Conservation (phyloP, 2,329 filamentous ascomycete species). For the Plectosphaerella cucumerina region DNA sequence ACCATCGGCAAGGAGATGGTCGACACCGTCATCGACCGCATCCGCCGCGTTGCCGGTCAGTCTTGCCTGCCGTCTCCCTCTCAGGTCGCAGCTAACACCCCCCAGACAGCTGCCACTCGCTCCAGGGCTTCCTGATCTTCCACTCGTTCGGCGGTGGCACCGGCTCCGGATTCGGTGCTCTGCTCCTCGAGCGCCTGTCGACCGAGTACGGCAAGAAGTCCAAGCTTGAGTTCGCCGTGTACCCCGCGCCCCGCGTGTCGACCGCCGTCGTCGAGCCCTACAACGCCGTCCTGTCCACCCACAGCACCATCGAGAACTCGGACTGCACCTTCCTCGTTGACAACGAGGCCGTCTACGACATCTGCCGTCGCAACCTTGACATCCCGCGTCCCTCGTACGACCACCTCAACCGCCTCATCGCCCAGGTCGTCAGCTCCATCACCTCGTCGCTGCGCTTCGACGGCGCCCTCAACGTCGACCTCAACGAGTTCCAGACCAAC, state of each 20-base stretch:
- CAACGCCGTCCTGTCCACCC: conserved; percentile 69
- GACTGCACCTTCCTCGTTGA: conserved; percentile 75
- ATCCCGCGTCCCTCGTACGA: conserved; percentile 66
- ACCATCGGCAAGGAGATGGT: conserved; percentile 75
- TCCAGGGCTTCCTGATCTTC: conserved; percentile 72
- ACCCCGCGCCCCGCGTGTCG: conserved; percentile 66
- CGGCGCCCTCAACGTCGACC: conserved; percentile 67
- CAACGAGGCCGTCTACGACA: conserved; percentile 72
- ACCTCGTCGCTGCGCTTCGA: conserved; percentile 70
- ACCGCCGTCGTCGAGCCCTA: conserved; percentile 71
- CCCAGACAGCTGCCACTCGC: conserved; percentile 66
- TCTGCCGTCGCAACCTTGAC: conserved; percentile 68
- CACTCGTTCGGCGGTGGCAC: conserved; percentile 72
- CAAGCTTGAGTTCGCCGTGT: conserved; percentile 72
- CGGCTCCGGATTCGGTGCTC: conserved; percentile 68
- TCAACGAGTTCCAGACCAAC: conserved; percentile 78
- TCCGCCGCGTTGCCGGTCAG: conserved; percentile 65
- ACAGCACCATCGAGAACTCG: conserved; percentile 74
- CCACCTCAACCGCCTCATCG: conserved; percentile 69
- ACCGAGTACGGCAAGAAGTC: conserved; percentile 73
- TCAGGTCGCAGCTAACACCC: conserved; percentile 12
- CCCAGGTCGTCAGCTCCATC: conserved; percentile 71
- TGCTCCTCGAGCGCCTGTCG: conserved; percentile 68
- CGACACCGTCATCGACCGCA: conserved; percentile 64
- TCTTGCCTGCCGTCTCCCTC: conserved; percentile 5